phyloP scores from a whole-genome alignment of 805 yeast genomes.

The Brettanomyces naardenensis region DNA sequence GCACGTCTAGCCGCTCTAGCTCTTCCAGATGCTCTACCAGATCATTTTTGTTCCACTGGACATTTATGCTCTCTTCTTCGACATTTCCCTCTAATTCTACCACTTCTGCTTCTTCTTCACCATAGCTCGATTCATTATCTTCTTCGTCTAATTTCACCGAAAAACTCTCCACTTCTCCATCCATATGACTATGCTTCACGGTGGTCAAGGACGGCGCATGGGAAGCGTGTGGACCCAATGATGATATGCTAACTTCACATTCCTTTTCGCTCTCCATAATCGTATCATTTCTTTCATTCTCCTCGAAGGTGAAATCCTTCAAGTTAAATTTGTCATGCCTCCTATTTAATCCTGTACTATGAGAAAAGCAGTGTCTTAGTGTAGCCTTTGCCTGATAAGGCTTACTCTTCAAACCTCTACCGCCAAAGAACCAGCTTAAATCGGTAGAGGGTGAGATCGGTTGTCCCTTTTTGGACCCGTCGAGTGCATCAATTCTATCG shows the following conservation, averaged over 20 bases:
- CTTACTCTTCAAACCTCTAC: background rate
- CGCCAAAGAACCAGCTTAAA: slow-evolving; percentile 1
- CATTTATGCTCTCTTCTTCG: no score
- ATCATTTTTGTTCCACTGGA: no score
- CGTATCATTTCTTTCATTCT: background rate
- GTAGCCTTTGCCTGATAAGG: slow-evolving; percentile 4
- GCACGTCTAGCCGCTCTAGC: no score
- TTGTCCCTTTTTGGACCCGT: no score
- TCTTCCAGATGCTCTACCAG: no score
- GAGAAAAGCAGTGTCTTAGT: slow-evolving; percentile 25
- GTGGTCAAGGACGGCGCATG: slow-evolving; percentile 17
- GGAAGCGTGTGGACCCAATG: background rate
- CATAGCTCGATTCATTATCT: no score
- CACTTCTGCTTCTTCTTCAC: no score
- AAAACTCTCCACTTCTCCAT: slow-evolving; percentile 3
- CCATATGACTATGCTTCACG: slow-evolving; percentile 13
- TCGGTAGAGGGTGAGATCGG: background rate
- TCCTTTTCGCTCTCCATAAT: background rate
- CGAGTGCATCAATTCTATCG: no score
- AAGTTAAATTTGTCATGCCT: slow-evolving; percentile 5
- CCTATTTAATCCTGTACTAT: slow-evolving; percentile 22
- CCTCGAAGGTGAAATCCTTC: slow-evolving; percentile 10
- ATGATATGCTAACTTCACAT: no score
- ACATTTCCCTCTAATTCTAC: no score
- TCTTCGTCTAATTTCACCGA: background rate